These are phyloP conservation scores for Hypsizygus marmoreus DNA, from an alignment of 768 basidiomycete species.

Conservation along the genomic window DNA sequence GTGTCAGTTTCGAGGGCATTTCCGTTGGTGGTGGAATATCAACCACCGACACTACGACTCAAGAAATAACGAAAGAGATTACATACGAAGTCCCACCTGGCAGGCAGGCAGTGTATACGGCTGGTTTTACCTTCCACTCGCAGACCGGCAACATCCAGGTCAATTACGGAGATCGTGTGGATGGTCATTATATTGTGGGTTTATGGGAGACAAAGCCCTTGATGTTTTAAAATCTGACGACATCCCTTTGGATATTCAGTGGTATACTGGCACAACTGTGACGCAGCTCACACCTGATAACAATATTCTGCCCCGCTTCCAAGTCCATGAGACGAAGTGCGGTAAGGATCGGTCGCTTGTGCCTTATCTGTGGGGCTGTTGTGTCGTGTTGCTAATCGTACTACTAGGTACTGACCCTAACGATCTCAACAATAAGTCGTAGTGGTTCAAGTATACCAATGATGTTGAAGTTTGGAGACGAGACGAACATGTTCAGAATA, in stretches of 20 bases:
- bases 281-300: conserved; percentile 11
- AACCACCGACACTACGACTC: background rate
- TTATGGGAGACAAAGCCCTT: background rate
- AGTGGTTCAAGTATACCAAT: too few relatives aligned
- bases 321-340: conserved; percentile 13
- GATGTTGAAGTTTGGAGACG: too few relatives aligned
- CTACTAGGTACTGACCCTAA: conserved; percentile 1
- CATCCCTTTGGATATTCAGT: conserved; percentile 3
- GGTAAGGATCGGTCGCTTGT: background rate
- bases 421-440: conserved; percentile 5
- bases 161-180: conserved; percentile 13
- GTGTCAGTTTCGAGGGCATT: conserved; percentile 10
- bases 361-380: too few relatives aligned
- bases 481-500: too few relatives aligned
- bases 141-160: conserved; percentile 14
- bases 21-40: conserved; percentile 15
- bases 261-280: conserved; percentile 9
- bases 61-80: conserved; percentile 1
- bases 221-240: background rate
- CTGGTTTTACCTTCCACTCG: conserved; percentile 10
- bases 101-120: conserved; percentile 13
- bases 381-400: background rate
- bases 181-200: conserved; percentile 13
- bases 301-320: conserved; percentile 2
- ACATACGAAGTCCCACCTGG: conserved; percentile 11